phyloP scores from a whole-genome alignment of 768 basidiomycete species.

The Mycena leptocephala region DNA sequence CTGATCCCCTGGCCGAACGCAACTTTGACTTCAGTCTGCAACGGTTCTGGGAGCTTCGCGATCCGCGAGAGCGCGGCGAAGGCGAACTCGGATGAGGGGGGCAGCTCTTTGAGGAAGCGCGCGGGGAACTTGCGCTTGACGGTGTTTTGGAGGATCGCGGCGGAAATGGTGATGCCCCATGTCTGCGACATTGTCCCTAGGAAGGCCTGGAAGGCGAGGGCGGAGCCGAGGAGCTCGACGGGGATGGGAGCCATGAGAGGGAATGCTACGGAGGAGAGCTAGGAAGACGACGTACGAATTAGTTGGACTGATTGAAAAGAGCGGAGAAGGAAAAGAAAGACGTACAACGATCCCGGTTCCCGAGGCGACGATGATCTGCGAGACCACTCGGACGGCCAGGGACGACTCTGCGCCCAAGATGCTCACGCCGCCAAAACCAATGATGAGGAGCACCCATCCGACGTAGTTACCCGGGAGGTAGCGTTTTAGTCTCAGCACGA shows the following conservation, averaged over 20 bases:
- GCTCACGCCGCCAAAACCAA: background rate
- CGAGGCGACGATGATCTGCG: conserved; percentile 3
- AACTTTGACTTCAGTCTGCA: background rate
- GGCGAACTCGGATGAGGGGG: background rate
- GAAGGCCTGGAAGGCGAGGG: conserved; percentile 11
- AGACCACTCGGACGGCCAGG: background rate
- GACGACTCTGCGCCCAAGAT: background rate
- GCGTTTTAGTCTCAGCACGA: background rate
- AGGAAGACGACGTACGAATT: background rate
- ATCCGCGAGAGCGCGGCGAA: background rate
- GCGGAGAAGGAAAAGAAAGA: too few species aligned
- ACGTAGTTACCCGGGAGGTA: background rate
- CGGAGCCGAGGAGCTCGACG: background rate
- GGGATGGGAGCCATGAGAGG: conserved; percentile 1
- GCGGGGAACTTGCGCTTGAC: background rate
- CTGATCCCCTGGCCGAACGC: background rate
- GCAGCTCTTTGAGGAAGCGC: conserved; percentile 1
- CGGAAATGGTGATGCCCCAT: conserved; percentile 13
- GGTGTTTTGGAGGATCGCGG: conserved; percentile 10
- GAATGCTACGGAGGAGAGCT: conserved; percentile 2
- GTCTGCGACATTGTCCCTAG: conserved; percentile 2
- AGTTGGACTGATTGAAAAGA: too few species aligned
- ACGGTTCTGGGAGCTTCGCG: background rate
- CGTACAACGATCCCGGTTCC: background rate
- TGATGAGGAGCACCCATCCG: background rate